Conservation (phyloP, 495 filamentous ascomycete species). For the Aspergillus nanangensis region DNA sequence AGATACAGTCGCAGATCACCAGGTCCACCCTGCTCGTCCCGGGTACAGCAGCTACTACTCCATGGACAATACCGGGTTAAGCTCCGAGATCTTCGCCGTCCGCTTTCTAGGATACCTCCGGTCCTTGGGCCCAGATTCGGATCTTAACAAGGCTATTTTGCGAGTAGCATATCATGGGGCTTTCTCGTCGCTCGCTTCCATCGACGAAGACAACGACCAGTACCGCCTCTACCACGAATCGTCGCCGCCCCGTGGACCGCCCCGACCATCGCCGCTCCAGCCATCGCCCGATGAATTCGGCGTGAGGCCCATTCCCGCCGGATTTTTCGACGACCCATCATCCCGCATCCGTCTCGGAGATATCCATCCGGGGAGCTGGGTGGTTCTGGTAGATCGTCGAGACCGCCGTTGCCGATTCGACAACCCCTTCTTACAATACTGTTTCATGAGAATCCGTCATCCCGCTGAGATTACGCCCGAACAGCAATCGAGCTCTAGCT, state of each 20-base stretch:
- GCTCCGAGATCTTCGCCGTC: conserved; percentile 10
- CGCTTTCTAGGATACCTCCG: conserved; percentile 15
- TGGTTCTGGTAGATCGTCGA: conserved; percentile 11
- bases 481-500: conserved; percentile 6
- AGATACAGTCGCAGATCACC: conserved; percentile 10
- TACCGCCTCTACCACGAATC: not conserved
- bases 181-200: conserved; percentile 4
- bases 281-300: not conserved
- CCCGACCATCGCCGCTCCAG: not conserved
- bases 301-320: conserved; percentile 10
- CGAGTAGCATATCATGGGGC: conserved; percentile 10
- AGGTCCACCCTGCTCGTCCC: not conserved
- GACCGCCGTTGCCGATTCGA: not conserved
- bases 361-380: conserved; percentile 12
- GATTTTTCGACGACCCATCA: conserved; percentile 4
- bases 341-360: conserved; percentile 10
- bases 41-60: conserved; percentile 7
- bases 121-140: conserved; percentile 8
- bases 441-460: conserved; percentile 7
- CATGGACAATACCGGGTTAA: conserved; percentile 9
- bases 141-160: conserved; percentile 14
- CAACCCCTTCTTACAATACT: conserved; percentile 9
- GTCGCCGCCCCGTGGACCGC: too few relatives aligned
- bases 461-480: conserved; percentile 1
- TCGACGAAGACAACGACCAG: not conserved